phyloP scores from a whole-genome alignment of 768 basidiomycete species.

The Podaxis sp. region DNA sequence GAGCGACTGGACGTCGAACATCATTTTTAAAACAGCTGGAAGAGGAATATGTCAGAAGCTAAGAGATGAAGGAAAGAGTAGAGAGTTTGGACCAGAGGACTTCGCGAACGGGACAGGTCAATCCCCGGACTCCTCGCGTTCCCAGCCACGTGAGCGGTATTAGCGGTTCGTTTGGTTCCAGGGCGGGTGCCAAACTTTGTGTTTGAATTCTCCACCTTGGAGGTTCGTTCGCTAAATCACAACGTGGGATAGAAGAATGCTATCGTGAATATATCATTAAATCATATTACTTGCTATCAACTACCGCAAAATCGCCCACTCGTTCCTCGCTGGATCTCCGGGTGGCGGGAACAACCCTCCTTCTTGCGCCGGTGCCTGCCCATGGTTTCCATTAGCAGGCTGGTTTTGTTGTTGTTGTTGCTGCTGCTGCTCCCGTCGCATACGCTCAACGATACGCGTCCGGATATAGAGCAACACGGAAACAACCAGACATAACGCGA shows the following conservation, averaged over 20 bases:
- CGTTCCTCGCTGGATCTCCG: slow-evolving; percentile 62
- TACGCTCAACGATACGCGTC: slow-evolving; percentile 72
- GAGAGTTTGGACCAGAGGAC: slow-evolving; percentile 5
- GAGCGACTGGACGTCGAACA: slow-evolving; percentile 52
- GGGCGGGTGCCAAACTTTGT: slow-evolving; percentile 1
- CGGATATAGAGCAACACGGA: slow-evolving; percentile 78
- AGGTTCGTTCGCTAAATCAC: neutral
- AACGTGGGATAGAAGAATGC: slow-evolving; percentile 2
- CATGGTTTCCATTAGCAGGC: slow-evolving; percentile 31
- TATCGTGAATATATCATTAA: slow-evolving; percentile 1
- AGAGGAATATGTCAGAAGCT: neutral
- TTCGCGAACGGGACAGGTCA: neutral
- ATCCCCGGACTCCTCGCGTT: neutral
- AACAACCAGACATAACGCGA: slow-evolving; percentile 70
- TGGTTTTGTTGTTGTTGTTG: slow-evolving; percentile 42
- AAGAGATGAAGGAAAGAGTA: slow-evolving; percentile 2
- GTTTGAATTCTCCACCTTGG: neutral
- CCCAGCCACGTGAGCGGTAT: slow-evolving; percentile 18
- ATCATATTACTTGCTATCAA: slow-evolving; percentile 20
- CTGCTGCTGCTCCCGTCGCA: slow-evolving; percentile 62
- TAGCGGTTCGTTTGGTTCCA: neutral
- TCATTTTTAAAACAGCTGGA: slow-evolving; percentile 34
- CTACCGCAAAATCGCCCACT: slow-evolving; percentile 65
- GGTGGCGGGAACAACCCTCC: slow-evolving; percentile 59
- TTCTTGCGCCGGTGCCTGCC: slow-evolving; percentile 15